phyloP scores from a whole-genome alignment of 2,329 filamentous ascomycete genomes.

The Harringtonia aguacate region DNA sequence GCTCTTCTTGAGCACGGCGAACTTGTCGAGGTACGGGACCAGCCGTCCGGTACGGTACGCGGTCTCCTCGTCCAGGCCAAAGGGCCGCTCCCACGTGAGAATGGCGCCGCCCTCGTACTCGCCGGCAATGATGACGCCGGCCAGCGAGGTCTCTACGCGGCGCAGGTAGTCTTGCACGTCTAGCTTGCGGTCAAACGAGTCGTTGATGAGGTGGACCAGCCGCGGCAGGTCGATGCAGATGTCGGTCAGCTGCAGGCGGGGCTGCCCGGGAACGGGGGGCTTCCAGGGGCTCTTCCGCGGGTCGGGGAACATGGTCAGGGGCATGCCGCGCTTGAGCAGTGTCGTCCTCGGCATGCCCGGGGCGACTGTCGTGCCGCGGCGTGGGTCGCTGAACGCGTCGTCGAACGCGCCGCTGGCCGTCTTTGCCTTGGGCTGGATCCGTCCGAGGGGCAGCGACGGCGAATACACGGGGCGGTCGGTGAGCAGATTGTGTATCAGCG shows the following conservation, averaged over 20 bases:
- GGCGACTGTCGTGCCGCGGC: not conserved
- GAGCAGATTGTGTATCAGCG: conserved; percentile 87
- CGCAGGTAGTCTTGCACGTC: conserved; percentile 74
- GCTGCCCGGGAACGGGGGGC: conserved; percentile 47
- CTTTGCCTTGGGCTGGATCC: conserved; percentile 33
- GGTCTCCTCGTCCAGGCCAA: conserved; percentile 42
- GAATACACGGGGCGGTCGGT: conserved; percentile 92
- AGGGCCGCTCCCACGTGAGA: conserved; percentile 78
- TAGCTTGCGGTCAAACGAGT: conserved; percentile 80
- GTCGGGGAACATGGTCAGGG: conserved; percentile 72
- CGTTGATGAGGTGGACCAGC: conserved; percentile 79
- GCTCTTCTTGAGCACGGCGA: conserved; percentile 78
- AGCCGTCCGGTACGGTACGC: conserved; percentile 48
- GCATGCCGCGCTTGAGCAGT: conserved; percentile 84
- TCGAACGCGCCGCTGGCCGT: not conserved
- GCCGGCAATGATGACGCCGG: conserved; percentile 87
- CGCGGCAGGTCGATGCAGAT: conserved; percentile 72
- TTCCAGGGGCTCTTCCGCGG: conserved; percentile 56
- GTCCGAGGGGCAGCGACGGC: conserved; percentile 71
- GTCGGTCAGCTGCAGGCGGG: conserved; percentile 63
- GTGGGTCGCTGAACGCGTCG: too few species aligned
- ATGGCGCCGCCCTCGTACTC: conserved; percentile 95
- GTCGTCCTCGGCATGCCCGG: conserved; percentile 41
- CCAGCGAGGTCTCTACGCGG: conserved; percentile 70
- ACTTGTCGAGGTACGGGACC: conserved; percentile 95